Evolutionary conservation across 371 early-diverging fungal species (phyloP), one percentile per base, ranked within the genome.

Genomic region (Syncephalastrum contaminatum): DNA sequence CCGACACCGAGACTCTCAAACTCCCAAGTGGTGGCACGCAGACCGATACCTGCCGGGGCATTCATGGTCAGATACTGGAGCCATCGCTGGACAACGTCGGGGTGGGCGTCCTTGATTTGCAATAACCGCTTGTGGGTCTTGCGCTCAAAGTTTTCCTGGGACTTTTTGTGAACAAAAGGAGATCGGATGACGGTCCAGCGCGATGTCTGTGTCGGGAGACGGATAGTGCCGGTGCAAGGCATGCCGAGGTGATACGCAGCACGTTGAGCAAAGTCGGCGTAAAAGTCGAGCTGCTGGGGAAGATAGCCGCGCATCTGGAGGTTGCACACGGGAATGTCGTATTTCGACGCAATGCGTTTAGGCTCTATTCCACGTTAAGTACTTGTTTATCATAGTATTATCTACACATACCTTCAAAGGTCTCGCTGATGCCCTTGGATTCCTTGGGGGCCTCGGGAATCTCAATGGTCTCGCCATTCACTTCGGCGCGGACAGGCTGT

Each of bases 141-240:
- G 56, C 93, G 82, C 71, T 96, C 96, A 81, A 98, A 96, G 36
- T 92, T 87, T 72, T 96, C 96, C 78, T 95, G 94, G n/a, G 92
- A 83, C 73, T 96, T 94, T 70, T 94, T 96, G 77, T 95, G 90
- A 15, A 95, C 87, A 72, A 96, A 96, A n/a, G 96, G 97, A 15
- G 94, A 94, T 58, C 87, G 87, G 49, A 90, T 86, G 46, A 95
- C 92, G 14, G 92, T 89, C 96, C 95, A 98, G 59, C 85, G 86
- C 47, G 89, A 82, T 12, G 85, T 84, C 54, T 87, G 80, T n/a
- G 88, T 89, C 1, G 90, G 93, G 41, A 95, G 69, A 40, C 88
- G 83, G n/a, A 89, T 76, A 1, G 79, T 66, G 2, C 89, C 88
- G 14, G 88, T 81, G 60, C 90, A 88, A 2, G 94, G 89, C 64